phyloP scores from a whole-genome alignment of 495 filamentous ascomycete genomes.

The Aspergillus nanangensis region DNA sequence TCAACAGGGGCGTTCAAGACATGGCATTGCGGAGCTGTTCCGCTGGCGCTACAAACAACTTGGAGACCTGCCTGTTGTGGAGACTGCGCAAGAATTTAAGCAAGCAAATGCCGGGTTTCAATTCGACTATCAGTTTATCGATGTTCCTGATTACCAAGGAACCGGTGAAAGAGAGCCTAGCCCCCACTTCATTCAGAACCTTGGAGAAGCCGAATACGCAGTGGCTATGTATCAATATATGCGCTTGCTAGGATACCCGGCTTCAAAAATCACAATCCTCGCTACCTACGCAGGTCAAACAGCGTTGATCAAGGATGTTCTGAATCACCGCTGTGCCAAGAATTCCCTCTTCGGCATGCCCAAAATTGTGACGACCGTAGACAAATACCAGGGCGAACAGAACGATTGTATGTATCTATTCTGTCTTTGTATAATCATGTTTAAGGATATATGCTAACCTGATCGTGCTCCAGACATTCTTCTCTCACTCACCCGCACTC shows the following conservation, averaged over 20 bases:
- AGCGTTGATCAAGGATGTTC: slow-evolving; percentile 83
- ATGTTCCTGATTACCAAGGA: slow-evolving; percentile 92
- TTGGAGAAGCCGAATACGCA: slow-evolving; percentile 95
- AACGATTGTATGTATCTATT: slow-evolving; percentile 78
- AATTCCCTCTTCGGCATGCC: slow-evolving; percentile 88
- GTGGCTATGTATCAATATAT: slow-evolving; percentile 97
- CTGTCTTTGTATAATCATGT: background rate
- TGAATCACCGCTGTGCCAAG: slow-evolving; percentile 77
- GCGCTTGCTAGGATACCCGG: slow-evolving; percentile 95
- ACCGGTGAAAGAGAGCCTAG: slow-evolving; percentile 82
- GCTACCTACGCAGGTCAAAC: slow-evolving; percentile 94
- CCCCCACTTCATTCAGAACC: slow-evolving; percentile 96
- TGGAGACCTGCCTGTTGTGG: slow-evolving; percentile 71
- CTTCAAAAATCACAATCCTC: slow-evolving; percentile 82
- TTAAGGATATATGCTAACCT: slow-evolving; percentile 17
- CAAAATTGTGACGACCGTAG: slow-evolving; percentile 86
- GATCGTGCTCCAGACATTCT: slow-evolving; percentile 65
- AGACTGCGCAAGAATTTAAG: slow-evolving; percentile 64
- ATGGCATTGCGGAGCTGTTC: slow-evolving; percentile 85
- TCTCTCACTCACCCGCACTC: slow-evolving; percentile 84
- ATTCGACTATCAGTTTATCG: slow-evolving; percentile 95
- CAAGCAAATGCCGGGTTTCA: slow-evolving; percentile 86
- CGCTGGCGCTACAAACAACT: slow-evolving; percentile 87
- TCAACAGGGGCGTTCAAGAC: slow-evolving; percentile 83
- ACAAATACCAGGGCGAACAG: slow-evolving; percentile 98